Conservation (phyloP, 345 rosid genomes). For the Eucalyptus regnans region DNA sequence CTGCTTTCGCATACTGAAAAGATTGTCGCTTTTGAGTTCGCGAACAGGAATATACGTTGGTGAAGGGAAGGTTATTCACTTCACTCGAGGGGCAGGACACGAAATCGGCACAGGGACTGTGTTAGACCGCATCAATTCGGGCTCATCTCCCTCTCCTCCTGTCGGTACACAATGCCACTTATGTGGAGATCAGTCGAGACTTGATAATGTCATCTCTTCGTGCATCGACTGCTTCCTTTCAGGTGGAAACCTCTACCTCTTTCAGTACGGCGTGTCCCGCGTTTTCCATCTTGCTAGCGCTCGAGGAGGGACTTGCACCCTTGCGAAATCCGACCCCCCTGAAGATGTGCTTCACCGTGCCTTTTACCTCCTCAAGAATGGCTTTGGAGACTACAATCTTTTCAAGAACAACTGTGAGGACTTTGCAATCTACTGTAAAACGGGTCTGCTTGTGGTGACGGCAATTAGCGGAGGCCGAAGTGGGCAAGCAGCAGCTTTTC, state of each 20-base stretch:
- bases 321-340: slow-evolving; percentile 44
- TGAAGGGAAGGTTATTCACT: slow-evolving; percentile 64
- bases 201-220: slow-evolving; percentile 45
- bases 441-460: slow-evolving; percentile 34
- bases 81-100: slow-evolving; percentile 55
- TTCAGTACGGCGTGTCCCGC: slow-evolving; percentile 35
- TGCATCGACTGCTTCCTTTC: slow-evolving; percentile 65
- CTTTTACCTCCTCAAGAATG: slow-evolving; percentile 36
- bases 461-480: slow-evolving; percentile 44
- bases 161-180: background rate
- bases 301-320: slow-evolving; percentile 76
- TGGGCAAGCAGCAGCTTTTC: slow-evolving; percentile 49
- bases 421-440: slow-evolving; percentile 67
- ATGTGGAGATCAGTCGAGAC: slow-evolving; percentile 35
- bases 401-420: slow-evolving; percentile 71
- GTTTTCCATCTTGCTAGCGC: slow-evolving; percentile 14
- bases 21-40: background rate
- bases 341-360: slow-evolving; percentile 51
- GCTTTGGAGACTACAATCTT: slow-evolving; percentile 54
- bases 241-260: slow-evolving; percentile 45
- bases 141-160: no score
- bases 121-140: slow-evolving; percentile 20
- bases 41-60: slow-evolving; percentile 46
- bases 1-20: background rate
- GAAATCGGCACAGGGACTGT: slow-evolving; percentile 47